Percentiles rank a stretch among this genome's conserved stretches.
Conservation (phyloP, 495 filamentous ascomycete species). For the Tuber melanosporum region DNA sequence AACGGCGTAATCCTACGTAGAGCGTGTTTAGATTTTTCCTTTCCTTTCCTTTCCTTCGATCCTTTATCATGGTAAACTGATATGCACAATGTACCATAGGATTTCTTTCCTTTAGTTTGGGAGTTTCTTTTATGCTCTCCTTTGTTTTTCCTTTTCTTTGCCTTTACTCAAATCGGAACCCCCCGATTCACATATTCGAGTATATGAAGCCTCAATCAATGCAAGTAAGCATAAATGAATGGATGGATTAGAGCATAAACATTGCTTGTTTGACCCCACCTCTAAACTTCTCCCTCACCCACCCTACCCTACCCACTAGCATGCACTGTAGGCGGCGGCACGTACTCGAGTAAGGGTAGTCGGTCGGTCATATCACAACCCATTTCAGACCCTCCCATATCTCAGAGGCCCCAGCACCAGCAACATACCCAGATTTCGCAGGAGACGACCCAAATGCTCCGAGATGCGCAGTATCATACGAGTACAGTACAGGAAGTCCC, state of each 20-base stretch:
- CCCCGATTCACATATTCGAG: background rate
- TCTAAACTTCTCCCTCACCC: background rate
- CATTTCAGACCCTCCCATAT: too few relatives aligned
- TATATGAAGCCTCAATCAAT: background rate
- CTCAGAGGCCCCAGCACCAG: too few relatives aligned
- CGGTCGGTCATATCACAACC: background rate
- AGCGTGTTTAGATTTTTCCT: slow-evolving; percentile 2
- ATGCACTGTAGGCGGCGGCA: background rate
- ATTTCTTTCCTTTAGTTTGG: background rate
- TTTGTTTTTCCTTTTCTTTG: background rate
- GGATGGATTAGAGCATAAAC: background rate
- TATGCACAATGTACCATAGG: background rate
- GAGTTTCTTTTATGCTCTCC: background rate
- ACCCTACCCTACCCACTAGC: background rate
- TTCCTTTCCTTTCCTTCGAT: background rate
- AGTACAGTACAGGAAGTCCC: background rate
- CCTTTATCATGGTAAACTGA: background rate
- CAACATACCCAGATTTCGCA: too few relatives aligned
- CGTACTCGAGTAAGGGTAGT: background rate
- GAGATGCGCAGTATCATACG: background rate
- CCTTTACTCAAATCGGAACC: background rate
- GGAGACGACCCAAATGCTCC: background rate
- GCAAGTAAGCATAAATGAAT: background rate
- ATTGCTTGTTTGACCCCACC: background rate
- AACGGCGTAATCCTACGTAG: background rate